Conservation (phyloP, 805 yeast species). For the Sporopachydermia lactativora region DNA sequence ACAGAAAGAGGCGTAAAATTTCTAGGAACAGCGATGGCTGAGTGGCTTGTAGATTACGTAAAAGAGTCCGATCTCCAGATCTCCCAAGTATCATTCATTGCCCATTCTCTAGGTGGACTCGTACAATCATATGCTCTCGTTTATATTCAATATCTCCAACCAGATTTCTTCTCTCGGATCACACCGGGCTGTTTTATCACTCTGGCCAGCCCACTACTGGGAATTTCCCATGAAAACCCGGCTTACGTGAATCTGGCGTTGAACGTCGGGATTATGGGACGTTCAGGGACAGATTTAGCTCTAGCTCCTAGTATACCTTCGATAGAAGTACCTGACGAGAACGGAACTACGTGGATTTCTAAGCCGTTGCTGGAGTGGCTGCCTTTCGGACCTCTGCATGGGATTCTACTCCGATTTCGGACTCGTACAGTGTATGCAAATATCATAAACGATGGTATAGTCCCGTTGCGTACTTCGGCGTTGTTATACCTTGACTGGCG, state of each 20-base stretch:
- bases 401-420: constrained; percentile 44
- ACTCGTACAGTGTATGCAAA: constrained; percentile 82
- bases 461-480: constrained; percentile 84
- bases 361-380: constrained; percentile 57
- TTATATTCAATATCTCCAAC: constrained; percentile 46
- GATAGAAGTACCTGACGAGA: constrained; percentile 16
- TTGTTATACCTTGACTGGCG: constrained; percentile 76
- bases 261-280: constrained; percentile 82
- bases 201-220: constrained; percentile 80
- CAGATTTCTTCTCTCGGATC: constrained; percentile 51
- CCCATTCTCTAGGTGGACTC: constrained; percentile 90
- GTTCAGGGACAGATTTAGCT: constrained; percentile 84
- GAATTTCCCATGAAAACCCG: constrained; percentile 81
- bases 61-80: constrained; percentile 25
- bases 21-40: constrained; percentile 35
- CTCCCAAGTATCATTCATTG: constrained; percentile 65
- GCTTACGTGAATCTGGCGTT: constrained; percentile 70
- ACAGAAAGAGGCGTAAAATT: constrained; percentile 83
- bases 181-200: constrained; percentile 71
- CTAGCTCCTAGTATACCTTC: constrained; percentile 29
- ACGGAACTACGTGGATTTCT: constrained; percentile 18
- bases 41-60: neutral
- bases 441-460: constrained; percentile 86
- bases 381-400: constrained; percentile 63
- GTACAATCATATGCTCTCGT: constrained; percentile 87